Conservation (phyloP, 345 rosid species). For the Citrus australasica region DNA sequence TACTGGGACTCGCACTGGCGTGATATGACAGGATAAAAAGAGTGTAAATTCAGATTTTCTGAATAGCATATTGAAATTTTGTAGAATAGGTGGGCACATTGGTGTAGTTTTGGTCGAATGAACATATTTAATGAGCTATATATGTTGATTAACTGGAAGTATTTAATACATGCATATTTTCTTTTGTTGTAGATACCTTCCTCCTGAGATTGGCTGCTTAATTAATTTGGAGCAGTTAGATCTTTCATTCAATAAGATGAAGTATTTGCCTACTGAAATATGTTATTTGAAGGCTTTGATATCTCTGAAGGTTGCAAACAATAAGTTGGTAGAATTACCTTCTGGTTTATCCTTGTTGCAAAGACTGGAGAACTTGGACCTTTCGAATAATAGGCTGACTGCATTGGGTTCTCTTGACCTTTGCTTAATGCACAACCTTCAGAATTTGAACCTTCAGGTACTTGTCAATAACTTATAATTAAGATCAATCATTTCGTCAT, state of each 20-base stretch:
- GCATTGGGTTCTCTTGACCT: constrained; percentile 73
- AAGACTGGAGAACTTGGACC: constrained; percentile 72
- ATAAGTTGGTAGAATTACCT: constrained; percentile 74
- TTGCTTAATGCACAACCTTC: constrained; percentile 64
- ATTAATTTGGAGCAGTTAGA: constrained; percentile 73
- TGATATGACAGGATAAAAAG: not conserved
- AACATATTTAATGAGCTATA: not conserved
- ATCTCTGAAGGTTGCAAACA: constrained; percentile 75
- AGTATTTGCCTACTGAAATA: constrained; percentile 74
- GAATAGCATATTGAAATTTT: not conserved
- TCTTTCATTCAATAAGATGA: constrained; percentile 92
- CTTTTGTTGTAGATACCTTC: constrained; percentile 67
- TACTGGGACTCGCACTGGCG: not conserved
- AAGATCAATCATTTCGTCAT: not conserved
- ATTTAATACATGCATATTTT: constrained; percentile 9
- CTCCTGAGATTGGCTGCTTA: constrained; percentile 93
- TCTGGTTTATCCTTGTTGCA: constrained; percentile 57
- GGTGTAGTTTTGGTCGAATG: not conserved
- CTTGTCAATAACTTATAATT: constrained; percentile 9
- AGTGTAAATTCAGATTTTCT: no score
- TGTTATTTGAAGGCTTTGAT: constrained; percentile 59
- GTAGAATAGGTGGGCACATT: not conserved
- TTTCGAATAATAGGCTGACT: constrained; percentile 77
- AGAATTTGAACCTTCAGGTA: constrained; percentile 81
- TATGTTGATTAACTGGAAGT: constrained; percentile 6